Evolutionary conservation across 768 basidiomycete species (phyloP).

Genomic region (Cubamyces sp.): DNA sequence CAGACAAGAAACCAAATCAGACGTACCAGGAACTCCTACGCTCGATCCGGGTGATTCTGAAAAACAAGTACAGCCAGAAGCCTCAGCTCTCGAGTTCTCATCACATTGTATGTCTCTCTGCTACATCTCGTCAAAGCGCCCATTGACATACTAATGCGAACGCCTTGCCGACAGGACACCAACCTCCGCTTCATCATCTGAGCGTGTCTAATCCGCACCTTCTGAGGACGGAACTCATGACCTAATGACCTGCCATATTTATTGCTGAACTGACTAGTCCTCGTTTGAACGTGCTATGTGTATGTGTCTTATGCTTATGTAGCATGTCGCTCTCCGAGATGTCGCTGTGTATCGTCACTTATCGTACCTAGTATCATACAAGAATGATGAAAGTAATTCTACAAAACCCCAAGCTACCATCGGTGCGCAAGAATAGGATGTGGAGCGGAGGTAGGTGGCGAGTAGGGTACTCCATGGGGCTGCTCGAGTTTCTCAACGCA

Average conservation of each 20-base stretch:
- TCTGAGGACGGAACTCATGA: too few species aligned
- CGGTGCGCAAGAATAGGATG: background rate
- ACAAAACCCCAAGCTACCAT: background rate
- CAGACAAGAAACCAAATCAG: slow-evolving; percentile 54
- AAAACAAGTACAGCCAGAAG: slow-evolving; percentile 66
- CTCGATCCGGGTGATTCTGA: slow-evolving; percentile 59
- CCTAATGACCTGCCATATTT: background rate
- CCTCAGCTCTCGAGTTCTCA: slow-evolving; percentile 78
- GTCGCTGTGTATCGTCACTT: background rate
- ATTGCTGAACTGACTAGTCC: background rate
- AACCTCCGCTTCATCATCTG: slow-evolving; percentile 17
- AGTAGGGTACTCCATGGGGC: too few species aligned
- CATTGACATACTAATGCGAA: too few species aligned
- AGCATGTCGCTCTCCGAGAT: background rate
- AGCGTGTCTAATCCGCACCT: background rate
- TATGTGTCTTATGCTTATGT: background rate
- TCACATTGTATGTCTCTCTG: slow-evolving; percentile 50
- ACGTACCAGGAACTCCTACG: slow-evolving; percentile 62
- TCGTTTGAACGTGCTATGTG: too few species aligned
- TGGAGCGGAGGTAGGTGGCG: too few species aligned
- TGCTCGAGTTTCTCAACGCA: too few species aligned
- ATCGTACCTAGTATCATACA: slow-evolving; percentile 10
- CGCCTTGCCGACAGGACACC: background rate
- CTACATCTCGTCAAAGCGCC: background rate
- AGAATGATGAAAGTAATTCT: slow-evolving; percentile 4